Evolutionary conservation across 305 asterid genomes (phyloP), one percentile per base, ranked within the genome.

Genomic region (Rubia tinctorum): DNA sequence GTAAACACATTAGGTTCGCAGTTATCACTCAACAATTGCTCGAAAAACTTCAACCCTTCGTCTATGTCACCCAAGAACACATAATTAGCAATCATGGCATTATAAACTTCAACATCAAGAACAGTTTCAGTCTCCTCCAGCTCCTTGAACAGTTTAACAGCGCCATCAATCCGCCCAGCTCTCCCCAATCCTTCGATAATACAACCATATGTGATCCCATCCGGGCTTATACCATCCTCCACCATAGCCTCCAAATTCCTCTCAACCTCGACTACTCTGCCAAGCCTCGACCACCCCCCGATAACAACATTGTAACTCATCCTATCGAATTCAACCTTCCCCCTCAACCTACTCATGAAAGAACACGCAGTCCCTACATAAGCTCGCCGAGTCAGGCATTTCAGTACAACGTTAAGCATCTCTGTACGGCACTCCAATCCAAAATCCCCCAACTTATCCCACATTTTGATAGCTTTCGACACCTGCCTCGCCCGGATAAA

Each of bases 271-370:
- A 71, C 25, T 60, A 93, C 83, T 82, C 86, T 86, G 22, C 98
- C 97, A n/a, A 82, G 62, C 78, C 77, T 90, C 6, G 97, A 84
- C 96, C 96, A 90, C 81, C 97, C 98, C 69, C 97, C 90, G 51
- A 91, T 84, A 53, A 91, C 78, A 12, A 80, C 69, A 69, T 87
- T 88, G 71, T 87, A 93, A 69, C 87, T 82, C 22, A 73, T 71
- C 47, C 81, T 77, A 80, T 88, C 84, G 74, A 80, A 79, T 2
- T 56, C 76, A 7, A 90, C 86, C 75, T 84, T 88, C 75, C 82
- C 90, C 73, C 77, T 84, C 95, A 86, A 82, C 75, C 82, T 87
- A 42, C 72, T 78, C 77, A 93, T 78, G 84, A 93, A 71, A 17
- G 83, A 82, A 74, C 87, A 82, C 0, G 97, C 97, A 25, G 81